Conservation (phyloP, 495 filamentous ascomycete genomes). For the Xylaria bambusicola region DNA sequence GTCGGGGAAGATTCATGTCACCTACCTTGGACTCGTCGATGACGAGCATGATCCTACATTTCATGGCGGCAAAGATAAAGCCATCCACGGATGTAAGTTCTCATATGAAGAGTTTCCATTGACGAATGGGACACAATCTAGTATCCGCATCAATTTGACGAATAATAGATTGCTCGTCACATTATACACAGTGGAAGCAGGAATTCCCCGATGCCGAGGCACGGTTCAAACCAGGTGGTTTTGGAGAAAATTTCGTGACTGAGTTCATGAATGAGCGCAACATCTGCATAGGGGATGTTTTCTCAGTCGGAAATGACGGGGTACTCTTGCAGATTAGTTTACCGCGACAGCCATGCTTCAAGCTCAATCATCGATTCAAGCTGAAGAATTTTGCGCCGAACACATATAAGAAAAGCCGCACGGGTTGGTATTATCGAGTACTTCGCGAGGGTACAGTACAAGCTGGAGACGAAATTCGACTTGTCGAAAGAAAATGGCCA, state of each 20-base stretch:
- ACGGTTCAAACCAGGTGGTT: slow-evolving; percentile 51
- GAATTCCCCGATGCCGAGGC: slow-evolving; percentile 46
- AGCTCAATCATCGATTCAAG: slow-evolving; percentile 58
- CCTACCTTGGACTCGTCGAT: slow-evolving; percentile 47
- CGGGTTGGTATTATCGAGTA: slow-evolving; percentile 60
- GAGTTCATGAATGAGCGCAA: slow-evolving; percentile 56
- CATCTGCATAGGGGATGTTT: slow-evolving; percentile 59
- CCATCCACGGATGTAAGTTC: slow-evolving; percentile 55
- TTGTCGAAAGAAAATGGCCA: slow-evolving; percentile 48
- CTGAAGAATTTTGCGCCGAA: slow-evolving; percentile 55
- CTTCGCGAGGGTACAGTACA: slow-evolving; percentile 47
- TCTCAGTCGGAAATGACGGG: slow-evolving; percentile 42
- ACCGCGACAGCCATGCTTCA: slow-evolving; percentile 58
- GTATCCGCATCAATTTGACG: background rate
- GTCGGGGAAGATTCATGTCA: slow-evolving; percentile 43
- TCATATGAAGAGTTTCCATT: background rate
- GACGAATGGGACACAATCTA: too few species aligned
- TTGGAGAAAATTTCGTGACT: slow-evolving; percentile 60
- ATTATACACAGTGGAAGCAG: slow-evolving; percentile 51
- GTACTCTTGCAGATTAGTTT: slow-evolving; percentile 47
- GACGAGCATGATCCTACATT: slow-evolving; percentile 60
- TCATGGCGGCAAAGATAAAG: slow-evolving; percentile 58
- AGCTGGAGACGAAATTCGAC: slow-evolving; percentile 47
- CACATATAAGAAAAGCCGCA: slow-evolving; percentile 53
- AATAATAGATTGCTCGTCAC: slow-evolving; percentile 47